Evolutionary conservation across 2,329 filamentous ascomycete species (phyloP), one percentile per base, ranked within the genome.

Genomic region (Lachnellula hyalina): DNA sequence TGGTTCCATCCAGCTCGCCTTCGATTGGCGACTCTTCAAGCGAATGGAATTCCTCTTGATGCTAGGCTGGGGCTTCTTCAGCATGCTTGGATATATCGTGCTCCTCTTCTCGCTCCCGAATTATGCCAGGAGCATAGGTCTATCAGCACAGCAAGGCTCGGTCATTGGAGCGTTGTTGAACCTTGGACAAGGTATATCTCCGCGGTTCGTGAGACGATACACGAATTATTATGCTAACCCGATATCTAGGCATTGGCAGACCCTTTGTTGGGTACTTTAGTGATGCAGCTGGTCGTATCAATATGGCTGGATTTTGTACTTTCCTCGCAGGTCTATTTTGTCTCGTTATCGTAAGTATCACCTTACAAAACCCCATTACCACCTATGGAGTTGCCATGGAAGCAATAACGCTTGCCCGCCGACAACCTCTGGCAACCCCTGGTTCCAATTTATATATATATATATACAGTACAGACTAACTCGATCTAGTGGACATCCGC

Each of bases 31-130:
- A 4, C 75, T 92, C 1, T 82, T 92, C 67, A 79, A 74, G 59
- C 75, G 79, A 4, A 65, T 74, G 0, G 82, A 89, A 64, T 90
- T 86, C 60, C 67, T 84, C 25, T 72, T 90, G 2, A 74, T 89
- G 12, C 69, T 89, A 38, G 75, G 71, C 2, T 94, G 85, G 75
- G 85, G 85, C 7, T 83, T 84, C 70, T 84, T 92, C 59, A 84
- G 80, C 56, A 82, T 92, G 72, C 72, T 93, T 14, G 87, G 80
- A 5, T 93, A 93, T 63, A 78, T 89, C 25, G 85, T 90, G 4
- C 76, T 91, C n/a, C 78, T 91, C 45, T 93, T 91, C 70, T 87
- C 83, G 11, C 73, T 92, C 46, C 84, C 88, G 14, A 88, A 86
- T 67, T 93, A 90, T 65, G 85, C 85, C 38, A 77, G 80, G 53